phyloP scores from a whole-genome alignment of 1,139 yeast genomes.

The Kurtzmaniella quercitrusa region DNA sequence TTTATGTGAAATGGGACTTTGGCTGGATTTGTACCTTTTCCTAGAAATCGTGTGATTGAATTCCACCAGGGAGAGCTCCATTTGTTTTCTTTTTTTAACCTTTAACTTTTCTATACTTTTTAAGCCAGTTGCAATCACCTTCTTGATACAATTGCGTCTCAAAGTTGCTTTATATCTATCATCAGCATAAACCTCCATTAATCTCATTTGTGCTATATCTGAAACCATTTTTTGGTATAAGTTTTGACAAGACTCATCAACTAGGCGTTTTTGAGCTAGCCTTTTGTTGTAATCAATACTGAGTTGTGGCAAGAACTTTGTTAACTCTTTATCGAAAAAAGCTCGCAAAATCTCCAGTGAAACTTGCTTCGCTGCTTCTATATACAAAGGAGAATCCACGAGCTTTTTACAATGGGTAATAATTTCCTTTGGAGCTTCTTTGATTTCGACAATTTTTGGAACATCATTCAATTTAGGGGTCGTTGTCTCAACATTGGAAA shows the following conservation, averaged over 20 bases:
- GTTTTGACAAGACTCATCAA: constrained; percentile 42
- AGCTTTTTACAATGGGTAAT: constrained; percentile 10
- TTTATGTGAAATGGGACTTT: background rate
- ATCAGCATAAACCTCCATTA: constrained; percentile 42
- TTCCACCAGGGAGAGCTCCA: constrained; percentile 35
- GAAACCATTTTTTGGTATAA: constrained; percentile 57
- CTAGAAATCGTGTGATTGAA: constrained; percentile 15
- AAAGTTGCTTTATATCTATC: constrained; percentile 20
- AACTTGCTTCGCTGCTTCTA: constrained; percentile 19
- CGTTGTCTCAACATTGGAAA: background rate
- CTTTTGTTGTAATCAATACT: constrained; percentile 18
- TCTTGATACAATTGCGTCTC: constrained; percentile 21
- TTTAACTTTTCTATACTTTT: constrained; percentile 18
- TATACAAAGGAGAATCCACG: constrained; percentile 16
- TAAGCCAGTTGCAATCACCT: constrained; percentile 23
- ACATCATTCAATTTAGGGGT: background rate
- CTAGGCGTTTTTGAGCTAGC: constrained; percentile 23
- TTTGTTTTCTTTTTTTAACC: constrained; percentile 27
- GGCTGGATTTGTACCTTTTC: constrained; percentile 12
- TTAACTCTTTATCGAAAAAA: constrained; percentile 28
- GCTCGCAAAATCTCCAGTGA: constrained; percentile 26
- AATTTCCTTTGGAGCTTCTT: background rate
- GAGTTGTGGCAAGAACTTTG: constrained; percentile 21
- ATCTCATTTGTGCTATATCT: constrained; percentile 42
- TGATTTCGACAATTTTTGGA: background rate